A percentile compares a stretch with the other conserved stretches of the same genome.
phyloP scores from a whole-genome alignment of 140 eudicot genomes.

The Flaveria floridana region DNA sequence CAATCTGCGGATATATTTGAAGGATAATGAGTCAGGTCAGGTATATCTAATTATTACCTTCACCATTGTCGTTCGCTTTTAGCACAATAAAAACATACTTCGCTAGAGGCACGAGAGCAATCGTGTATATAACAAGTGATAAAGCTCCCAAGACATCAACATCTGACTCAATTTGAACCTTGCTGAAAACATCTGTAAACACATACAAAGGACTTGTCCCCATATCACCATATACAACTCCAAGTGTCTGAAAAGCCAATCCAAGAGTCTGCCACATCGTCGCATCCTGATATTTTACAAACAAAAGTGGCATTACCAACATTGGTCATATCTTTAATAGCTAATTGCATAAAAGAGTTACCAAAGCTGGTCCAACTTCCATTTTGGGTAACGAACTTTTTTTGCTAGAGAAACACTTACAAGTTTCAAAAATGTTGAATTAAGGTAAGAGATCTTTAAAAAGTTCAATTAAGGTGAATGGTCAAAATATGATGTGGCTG shows the following conservation, averaged over 20 bases:
- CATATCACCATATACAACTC: conserved; percentile 98
- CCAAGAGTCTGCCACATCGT: conserved; percentile 73
- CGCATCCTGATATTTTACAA: conserved; percentile 50
- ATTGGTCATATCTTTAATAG: neutral
- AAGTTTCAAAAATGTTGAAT: neutral
- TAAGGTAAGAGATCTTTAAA: neutral
- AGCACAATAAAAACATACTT: conserved; percentile 89
- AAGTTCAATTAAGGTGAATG: neutral
- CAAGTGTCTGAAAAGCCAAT: conserved; percentile 92
- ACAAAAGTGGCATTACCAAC: neutral
- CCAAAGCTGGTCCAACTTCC: neutral
- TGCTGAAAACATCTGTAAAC: conserved; percentile 90
- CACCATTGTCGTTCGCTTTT: conserved; percentile 93
- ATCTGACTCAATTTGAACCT: conserved; percentile 70
- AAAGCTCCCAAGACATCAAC: conserved; percentile 82
- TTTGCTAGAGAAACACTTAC: neutral
- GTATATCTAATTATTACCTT: conserved; percentile 51
- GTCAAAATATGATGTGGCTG: neutral
- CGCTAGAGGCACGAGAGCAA: conserved; percentile 76
- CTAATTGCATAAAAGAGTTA: neutral
- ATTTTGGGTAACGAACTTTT: neutral
- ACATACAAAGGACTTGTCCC: conserved; percentile 97
- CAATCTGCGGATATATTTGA: neutral
- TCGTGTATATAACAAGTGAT: conserved; percentile 83
- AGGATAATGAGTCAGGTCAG: neutral